Evolutionary conservation across 768 basidiomycete species (phyloP), one percentile per base, ranked within the genome.

Genomic region (Crucibulum laeve): DNA sequence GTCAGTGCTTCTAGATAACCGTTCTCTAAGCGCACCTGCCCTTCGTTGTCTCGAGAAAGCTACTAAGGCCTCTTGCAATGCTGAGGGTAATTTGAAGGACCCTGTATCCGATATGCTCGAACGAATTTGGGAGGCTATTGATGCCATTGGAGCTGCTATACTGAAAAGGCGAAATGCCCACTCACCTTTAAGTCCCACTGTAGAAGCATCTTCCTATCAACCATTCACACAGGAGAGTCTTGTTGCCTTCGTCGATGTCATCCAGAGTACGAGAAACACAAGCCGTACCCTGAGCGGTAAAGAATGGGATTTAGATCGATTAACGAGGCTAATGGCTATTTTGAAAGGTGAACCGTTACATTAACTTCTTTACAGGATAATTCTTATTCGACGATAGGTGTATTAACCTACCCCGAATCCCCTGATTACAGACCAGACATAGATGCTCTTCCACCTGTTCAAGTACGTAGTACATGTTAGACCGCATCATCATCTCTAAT

Each of bases 361-460:
- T 39, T 21, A 13, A 19, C n/a, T 40, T 17, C n/a, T 13, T 42
- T 41, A 17, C 30, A 32, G 4, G 15, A 32, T 13, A 3, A 13
- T 32, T 32, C 30, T 54, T 4, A 52, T 34, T 24, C 39, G 15
- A 6, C 38, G 39, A 4, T 49, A 88, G 87, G 82, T 21, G 73
- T 87, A 25, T 65, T 89, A 51, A 93, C 88, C 0, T 96, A 96
- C 56, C 69, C 82, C 2, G 70, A 72, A 44, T 93, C 90, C 0
- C 82, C 87, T 11, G 91, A 95, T 55, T 95, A 91, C 59, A 72
- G 92, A 32, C 85, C 89, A 1, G 95, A 99, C 53, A 71, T 93
- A 32, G 94, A 98, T 56, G 62, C 68, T 17, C 69, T 97, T 26
- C 79, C 81, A 17, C 87, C 90, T 33, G 78, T 91, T 5, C 89